These are phyloP conservation scores for Trichoderma harzianum DNA, from an alignment of 2,329 filamentous ascomycete species.

Conservation along the genomic window DNA sequence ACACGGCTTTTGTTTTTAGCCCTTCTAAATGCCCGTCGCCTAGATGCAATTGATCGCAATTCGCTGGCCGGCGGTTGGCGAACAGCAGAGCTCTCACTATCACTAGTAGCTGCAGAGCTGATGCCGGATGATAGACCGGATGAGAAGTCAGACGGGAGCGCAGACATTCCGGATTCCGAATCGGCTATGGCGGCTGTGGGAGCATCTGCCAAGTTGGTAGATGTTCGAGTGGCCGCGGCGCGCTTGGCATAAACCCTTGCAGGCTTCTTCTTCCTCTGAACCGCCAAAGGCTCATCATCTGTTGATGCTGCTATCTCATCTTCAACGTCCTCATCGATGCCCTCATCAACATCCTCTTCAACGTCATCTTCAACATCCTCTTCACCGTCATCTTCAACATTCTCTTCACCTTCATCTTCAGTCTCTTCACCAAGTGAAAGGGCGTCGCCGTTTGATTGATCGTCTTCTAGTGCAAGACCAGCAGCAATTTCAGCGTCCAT, in stretches of 20 bases:
- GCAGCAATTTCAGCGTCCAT: slow-evolving; percentile 33
- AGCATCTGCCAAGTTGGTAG: background rate
- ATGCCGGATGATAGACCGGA: background rate
- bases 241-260: background rate
- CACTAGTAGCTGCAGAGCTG: slow-evolving; percentile 23
- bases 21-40: slow-evolving; percentile 36
- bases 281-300: slow-evolving; percentile 31
- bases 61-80: background rate
- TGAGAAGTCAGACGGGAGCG: background rate
- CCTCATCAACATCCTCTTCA: slow-evolving; percentile 9
- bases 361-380: slow-evolving; percentile 14
- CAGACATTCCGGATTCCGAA: background rate
- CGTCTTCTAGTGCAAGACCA: slow-evolving; percentile 22
- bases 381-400: slow-evolving; percentile 12
- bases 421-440: background rate
- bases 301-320: slow-evolving; percentile 21
- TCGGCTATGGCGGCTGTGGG: background rate
- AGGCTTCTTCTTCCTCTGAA: slow-evolving; percentile 17
- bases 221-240: background rate
- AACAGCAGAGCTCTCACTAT: slow-evolving; percentile 21
- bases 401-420: slow-evolving; percentile 14
- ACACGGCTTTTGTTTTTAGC: slow-evolving; percentile 26
- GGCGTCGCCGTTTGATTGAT: slow-evolving; percentile 18
- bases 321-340: slow-evolving; percentile 1
- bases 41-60: slow-evolving; percentile 5